Evolutionary conservation across 345 rosid genomes (phyloP), one percentile per base, ranked within the genome.

Genomic region (Angophora floribunda): DNA sequence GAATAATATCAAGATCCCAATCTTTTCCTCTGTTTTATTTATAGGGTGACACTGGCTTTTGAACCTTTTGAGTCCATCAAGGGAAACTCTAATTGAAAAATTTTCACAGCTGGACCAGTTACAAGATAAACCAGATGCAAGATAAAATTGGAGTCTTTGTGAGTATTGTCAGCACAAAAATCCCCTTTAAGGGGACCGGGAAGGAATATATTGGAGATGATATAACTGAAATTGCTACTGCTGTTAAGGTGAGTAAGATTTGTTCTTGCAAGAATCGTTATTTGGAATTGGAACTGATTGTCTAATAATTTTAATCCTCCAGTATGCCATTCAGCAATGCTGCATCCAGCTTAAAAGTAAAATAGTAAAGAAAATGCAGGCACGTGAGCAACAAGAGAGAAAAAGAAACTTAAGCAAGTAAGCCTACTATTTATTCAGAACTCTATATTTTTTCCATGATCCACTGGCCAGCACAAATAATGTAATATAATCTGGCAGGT

Each of bases 161-260:
- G 86, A 97, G 99, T 94, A 93, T 96, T 51, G 98, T 97, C 78
- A 97, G 99, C 93, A 97, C 99, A 87, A 97, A 97, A 92, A 96
- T 96, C 85, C 99, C 99, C 22, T 97, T 97, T 90, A 97, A 97
- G 90, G 99, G 99, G 65, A 97, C 99, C 15, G 99, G 99, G 79
- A 96, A 96, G 92, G 99, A 97, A 89, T 97, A 96, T 87, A 96
- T 97, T 86, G 99, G 99, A 92, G 98, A 96, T 91, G 99, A 97
- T 94, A 96, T 96, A 89, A 94, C 89, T 8, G 99, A 97, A 94
- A 97, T 96, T 63, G 99, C 99, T 90, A 91, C 94, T 70, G 99
- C 99, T 70, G 99, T 97, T 67, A 97, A 95, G 97, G 99, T 96
- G 87, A 47, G 91, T 78, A 26, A 36, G 87, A 67, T 85, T 26